phyloP scores from a whole-genome alignment of 106 monocot species.

The Platanthera guangdongensis region DNA sequence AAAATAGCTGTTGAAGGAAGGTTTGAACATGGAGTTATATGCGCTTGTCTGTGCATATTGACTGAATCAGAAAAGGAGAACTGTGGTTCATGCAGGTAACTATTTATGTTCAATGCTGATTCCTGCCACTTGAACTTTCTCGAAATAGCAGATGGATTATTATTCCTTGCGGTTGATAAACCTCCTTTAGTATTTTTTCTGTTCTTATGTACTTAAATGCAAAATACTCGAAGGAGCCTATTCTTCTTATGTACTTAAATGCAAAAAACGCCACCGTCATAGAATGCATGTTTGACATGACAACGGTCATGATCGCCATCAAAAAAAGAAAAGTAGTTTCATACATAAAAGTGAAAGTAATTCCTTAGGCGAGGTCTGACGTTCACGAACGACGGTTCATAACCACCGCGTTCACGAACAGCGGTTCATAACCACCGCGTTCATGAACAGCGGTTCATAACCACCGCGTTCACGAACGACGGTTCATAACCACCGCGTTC shows the following conservation, averaged over 20 bases:
- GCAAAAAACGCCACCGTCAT: background rate
- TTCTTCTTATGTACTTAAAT: background rate
- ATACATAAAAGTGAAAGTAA: too few species aligned
- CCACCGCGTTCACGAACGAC: too few species aligned
- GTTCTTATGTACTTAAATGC: background rate
- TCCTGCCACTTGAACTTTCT: background rate
- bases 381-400: too few species aligned
- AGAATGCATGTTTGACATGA: too few species aligned
- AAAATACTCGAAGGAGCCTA: background rate
- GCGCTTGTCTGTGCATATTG: background rate
- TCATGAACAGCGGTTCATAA: too few species aligned
- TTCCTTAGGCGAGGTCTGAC: too few species aligned
- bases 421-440: too few species aligned
- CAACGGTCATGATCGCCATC: too few species aligned
- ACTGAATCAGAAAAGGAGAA: background rate
- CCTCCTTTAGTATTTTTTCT: background rate
- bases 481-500: too few species aligned
- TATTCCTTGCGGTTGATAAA: background rate
- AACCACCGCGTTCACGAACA: too few species aligned
- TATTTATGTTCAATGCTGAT: background rate
- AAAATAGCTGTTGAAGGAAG: background rate
- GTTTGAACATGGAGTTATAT: background rate
- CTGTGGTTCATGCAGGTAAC: background rate
- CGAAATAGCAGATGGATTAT: background rate
- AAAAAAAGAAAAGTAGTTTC: too few species aligned